A percentile compares a stretch with the other conserved stretches of the same genome.
Conservation (phyloP, 176 grass and related monocot species). For the Oryza coarctata region DNA sequence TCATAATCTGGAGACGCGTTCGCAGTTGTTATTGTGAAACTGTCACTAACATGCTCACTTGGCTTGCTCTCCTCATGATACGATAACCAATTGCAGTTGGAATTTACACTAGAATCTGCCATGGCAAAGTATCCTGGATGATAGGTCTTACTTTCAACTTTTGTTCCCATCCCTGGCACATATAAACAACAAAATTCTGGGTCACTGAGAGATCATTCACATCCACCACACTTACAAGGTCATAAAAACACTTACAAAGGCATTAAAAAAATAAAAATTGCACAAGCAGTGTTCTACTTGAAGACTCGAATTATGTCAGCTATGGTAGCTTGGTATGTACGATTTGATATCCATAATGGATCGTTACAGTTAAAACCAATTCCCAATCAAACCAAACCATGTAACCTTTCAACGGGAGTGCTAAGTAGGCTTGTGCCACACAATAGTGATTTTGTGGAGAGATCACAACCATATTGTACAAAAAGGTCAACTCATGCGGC, state of each 20-base stretch:
- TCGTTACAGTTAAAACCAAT: not conserved
- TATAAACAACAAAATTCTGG: slow-evolving; percentile 16
- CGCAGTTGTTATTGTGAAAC: slow-evolving; percentile 34
- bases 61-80: slow-evolving; percentile 52
- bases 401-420: not conserved
- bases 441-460: not conserved
- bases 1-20: slow-evolving; percentile 51
- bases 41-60: slow-evolving; percentile 33
- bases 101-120: slow-evolving; percentile 56
- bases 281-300: not conserved
- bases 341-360: not conserved
- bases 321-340: not conserved
- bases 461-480: not conserved
- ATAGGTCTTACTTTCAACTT: slow-evolving; percentile 54
- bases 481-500: not conserved
- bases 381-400: not conserved
- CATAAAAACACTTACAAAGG: not conserved
- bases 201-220: slow-evolving; percentile 4
- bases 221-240: not conserved
- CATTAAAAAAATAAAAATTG: not conserved
- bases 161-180: slow-evolving; percentile 62
- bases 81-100: slow-evolving; percentile 36
- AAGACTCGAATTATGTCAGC: not conserved
- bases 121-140: slow-evolving; percentile 59
- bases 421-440: not conserved